phyloP scores from a whole-genome alignment of 1,284 basidiomycete species.

The Moesziomyces globuligerus region DNA sequence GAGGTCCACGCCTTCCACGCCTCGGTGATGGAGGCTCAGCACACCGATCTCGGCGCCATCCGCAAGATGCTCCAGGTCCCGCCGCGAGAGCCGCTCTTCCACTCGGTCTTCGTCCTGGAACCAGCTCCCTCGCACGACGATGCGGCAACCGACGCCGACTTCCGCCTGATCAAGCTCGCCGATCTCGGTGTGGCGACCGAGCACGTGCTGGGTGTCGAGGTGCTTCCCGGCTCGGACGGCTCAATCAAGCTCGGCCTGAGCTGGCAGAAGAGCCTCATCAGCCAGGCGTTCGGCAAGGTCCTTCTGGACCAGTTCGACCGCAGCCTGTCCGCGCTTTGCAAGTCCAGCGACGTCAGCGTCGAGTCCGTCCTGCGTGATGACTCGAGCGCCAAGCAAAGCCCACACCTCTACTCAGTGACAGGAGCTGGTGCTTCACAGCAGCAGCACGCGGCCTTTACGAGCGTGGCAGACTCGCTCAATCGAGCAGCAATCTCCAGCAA shows the following conservation, averaged over 20 bases:
- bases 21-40: conserved; percentile 42
- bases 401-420: conserved; percentile 13
- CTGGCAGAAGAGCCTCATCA: conserved; percentile 38
- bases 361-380: conserved; percentile 9
- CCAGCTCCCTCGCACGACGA: conserved; percentile 17
- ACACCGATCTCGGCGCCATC: conserved; percentile 52
- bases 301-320: conserved; percentile 53
- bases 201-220: conserved; percentile 60
- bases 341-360: conserved; percentile 6
- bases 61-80: conserved; percentile 55
- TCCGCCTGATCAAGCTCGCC: conserved; percentile 25
- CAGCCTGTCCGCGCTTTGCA: conserved; percentile 35
- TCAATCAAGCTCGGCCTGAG: conserved; percentile 47
- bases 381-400: neutral
- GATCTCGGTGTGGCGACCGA: conserved; percentile 61
- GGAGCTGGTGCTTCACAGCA: neutral
- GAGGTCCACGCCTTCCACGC: conserved; percentile 46
- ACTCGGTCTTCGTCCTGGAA: conserved; percentile 65
- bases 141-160: conserved; percentile 1
- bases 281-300: conserved; percentile 30
- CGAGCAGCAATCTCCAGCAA: conserved; percentile 12
- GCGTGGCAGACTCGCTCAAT: conserved; percentile 20
- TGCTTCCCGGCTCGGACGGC: conserved; percentile 41
- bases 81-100: conserved; percentile 57
- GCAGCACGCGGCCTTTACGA: neutral